phyloP scores from a whole-genome alignment of 2,329 filamentous ascomycete genomes.

The Calycina marina region DNA sequence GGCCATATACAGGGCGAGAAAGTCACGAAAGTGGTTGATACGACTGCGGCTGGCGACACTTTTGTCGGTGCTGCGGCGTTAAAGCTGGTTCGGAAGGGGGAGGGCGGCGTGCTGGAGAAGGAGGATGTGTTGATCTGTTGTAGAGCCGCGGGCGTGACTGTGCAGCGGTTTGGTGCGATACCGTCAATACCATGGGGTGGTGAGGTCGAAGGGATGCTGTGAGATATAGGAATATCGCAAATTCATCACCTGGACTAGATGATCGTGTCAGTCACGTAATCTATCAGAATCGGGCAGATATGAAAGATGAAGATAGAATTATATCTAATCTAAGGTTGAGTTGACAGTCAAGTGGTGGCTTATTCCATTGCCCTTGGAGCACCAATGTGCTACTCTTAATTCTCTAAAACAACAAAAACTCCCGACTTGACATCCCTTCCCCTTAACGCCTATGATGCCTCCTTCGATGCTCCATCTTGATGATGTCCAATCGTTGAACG shows the following conservation, averaged over 20 bases:
- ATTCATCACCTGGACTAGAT: neutral
- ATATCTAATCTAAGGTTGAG: no score
- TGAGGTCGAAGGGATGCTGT: conserved; percentile 25
- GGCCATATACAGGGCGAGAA: conserved; percentile 49
- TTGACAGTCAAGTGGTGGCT: no score
- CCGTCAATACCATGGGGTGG: conserved; percentile 52
- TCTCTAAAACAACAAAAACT: no score
- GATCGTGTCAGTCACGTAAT: neutral
- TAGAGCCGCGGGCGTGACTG: conserved; percentile 47
- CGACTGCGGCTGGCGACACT: conserved; percentile 86
- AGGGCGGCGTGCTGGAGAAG: conserved; percentile 23
- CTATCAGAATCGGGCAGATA: neutral
- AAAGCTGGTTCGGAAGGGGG: conserved; percentile 37
- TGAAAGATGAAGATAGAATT: no score
- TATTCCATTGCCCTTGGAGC: no score
- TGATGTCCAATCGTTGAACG: no score
- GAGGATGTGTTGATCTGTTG: conserved; percentile 38
- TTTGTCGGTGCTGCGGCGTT: conserved; percentile 84
- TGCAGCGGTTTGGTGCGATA: conserved; percentile 50
- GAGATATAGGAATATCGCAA: neutral
- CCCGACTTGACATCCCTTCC: no score
- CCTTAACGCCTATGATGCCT: no score
- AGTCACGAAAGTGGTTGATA: conserved; percentile 68
- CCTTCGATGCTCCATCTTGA: no score
- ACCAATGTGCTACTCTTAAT: no score